Evolutionary conservation across 495 filamentous ascomycete species (phyloP), one percentile per base, ranked within the genome.

Genomic region (Xylaria curta): DNA sequence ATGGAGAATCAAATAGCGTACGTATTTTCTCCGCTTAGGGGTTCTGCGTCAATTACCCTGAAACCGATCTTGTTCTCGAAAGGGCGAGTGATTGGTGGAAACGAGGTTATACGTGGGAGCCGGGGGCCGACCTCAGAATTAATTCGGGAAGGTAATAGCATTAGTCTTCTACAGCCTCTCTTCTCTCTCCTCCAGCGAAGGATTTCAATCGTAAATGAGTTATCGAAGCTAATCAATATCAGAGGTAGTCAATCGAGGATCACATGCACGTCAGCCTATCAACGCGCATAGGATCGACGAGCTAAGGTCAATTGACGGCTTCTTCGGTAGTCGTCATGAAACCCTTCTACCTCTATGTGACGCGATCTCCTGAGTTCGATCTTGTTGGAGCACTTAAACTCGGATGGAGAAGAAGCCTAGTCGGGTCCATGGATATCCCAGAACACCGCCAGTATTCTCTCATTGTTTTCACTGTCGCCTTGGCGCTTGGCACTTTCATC

Each of bases 31-130:
- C 59, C 36, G n/a, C n/a, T 42, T n/a, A 10, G 33, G 4, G 6
- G 17, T 60, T 38, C 15, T 12, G 15, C n/a, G 17, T 60, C n/a
- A 38, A 38, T 33, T 38, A 15, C 12, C 31, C 24, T 62, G 31
- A 62, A 42, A 62, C 36, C 36, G 1, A 42, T 2, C n/a, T 13
- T 13, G 2, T 36, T 40, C n/a, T 42, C 5, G 59, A 40, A 26
- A 13, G 12, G n/a, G n/a, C 31, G 31, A 15, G 1, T 62, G 59
- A 62, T 62, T 62, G 59, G 59, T 62, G 59, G 59, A 62, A 62
- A 62, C 38, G 3, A n/a, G 42, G 33, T 61, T 61, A 40, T 15
- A 40, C 19, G 26, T 28, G 36, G n/a, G 15, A 62, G 21, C 36
- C 26, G 36, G 33, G 59, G 59, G 59, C 38, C 12, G 24, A 28